Evolutionary conservation across 2,329 filamentous ascomycete genomes (phyloP).

Genomic region (Xylaria hypoxylon): DNA sequence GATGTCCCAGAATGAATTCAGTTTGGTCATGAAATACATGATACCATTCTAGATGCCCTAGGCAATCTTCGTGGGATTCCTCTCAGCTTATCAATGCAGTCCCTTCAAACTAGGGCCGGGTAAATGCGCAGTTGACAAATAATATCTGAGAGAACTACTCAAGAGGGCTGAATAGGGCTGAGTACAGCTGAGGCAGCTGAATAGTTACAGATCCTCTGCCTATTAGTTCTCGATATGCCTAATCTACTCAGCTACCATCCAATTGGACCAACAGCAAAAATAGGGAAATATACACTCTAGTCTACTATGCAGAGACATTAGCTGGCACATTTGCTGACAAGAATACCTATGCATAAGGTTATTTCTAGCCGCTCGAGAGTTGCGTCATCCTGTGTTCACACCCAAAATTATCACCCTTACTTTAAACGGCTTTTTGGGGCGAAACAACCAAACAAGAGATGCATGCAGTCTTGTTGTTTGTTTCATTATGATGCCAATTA

Average conservation of each 20-base stretch:
- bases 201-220: conserved; percentile 2
- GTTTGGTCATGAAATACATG: not conserved
- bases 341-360: conserved; percentile 19
- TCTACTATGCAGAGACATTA: not conserved
- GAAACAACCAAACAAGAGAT: not conserved
- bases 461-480: conserved; percentile 1
- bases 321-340: conserved; percentile 24
- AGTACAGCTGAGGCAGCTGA: conserved; percentile 29
- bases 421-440: not conserved
- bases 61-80: not conserved
- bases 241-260: conserved; percentile 19
- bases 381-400: conserved; percentile 28
- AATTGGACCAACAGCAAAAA: conserved; percentile 4
- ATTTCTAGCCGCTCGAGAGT: conserved; percentile 12
- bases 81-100: conserved; percentile 2
- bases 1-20: not conserved
- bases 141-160: not conserved
- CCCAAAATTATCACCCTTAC: not conserved
- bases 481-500: conserved; percentile 1
- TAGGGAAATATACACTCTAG: not conserved
- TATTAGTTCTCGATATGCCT: not conserved
- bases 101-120: conserved; percentile 3
- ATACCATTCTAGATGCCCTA: not conserved
- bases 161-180: conserved; percentile 26
- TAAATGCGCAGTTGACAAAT: not conserved